Base-by-base conservation (phyloP, 768 basidiomycete species). In the Amyloporia xantha region DNA sequence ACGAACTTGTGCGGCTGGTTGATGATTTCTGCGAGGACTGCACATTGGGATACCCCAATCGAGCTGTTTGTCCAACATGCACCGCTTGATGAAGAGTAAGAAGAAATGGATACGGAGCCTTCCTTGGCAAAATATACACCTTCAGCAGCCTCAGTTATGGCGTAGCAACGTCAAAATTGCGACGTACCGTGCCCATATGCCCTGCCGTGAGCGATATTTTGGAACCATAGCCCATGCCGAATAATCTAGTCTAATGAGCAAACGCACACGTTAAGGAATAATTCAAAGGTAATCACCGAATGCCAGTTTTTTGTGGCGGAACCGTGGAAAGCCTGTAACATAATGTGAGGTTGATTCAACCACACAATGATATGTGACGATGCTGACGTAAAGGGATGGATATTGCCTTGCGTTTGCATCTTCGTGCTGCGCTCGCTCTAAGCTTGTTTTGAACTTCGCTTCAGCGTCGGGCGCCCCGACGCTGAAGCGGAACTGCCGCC, bases 401-500 rank as follows among this genome's bases (percentile, higher is more conserved):
- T 75, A 82, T 33, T 57, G 53, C 33, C 40, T 52, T 5, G 78
- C 74, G 54, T 80, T 77, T 0, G 17, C 2, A 51, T 72, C 63
- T 26, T 59, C 53, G 13, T 50, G 20, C 48, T 71, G 63, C 5
- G 79, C 78, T 4, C 56, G 50, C 26, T 58, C 58, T 17, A 81
- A 59, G 5, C 75, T 77, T 4, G 58, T 58, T 36, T 72, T 68
- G 59, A 84, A 84, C 52, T 78, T 80, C 13, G 81, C 81, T 62
- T 86, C 86, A 7, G 82, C 82, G 54, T 82, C 79, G 3, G 86
- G 84, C 1, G 81, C 75, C 4, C 84, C 86, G 10, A 84, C 83
- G 47, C 78, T 79, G 62, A 88, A 78, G 20, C 80, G 71, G 61
- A 84, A 87, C 53, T 88, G 86, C 23, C 73, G 66, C 74, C 77